A percentile compares a stretch with the other conserved stretches of the same genome.
These are phyloP conservation scores for Primulina eburnea DNA, from an alignment of 257 asterid genomes.

Conservation along the genomic window DNA sequence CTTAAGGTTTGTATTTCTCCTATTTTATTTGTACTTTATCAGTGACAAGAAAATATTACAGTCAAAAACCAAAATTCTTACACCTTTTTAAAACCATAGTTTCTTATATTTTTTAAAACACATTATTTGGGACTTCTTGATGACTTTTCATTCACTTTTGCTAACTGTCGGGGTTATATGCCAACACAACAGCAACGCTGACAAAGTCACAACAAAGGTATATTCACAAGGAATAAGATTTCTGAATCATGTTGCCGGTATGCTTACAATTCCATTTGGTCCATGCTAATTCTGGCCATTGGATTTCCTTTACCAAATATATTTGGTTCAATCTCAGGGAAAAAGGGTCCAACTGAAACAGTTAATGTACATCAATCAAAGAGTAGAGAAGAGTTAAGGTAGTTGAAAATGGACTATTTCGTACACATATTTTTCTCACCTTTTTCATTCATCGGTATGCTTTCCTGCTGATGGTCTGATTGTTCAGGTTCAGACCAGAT, in stretches of 20 bases:
- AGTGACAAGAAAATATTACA: neutral
- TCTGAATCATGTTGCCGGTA: constrained; percentile 76
- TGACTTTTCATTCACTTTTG: constrained; percentile 4
- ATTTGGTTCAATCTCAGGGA: constrained; percentile 33
- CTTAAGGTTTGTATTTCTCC: constrained; percentile 52
- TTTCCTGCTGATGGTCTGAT: constrained; percentile 32
- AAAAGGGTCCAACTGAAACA: constrained; percentile 33
- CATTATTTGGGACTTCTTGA: neutral
- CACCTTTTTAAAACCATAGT: too few species aligned
- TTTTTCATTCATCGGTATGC: neutral
- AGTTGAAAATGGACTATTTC: neutral
- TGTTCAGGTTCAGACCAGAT: constrained; percentile 34
- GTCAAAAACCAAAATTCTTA: neutral
- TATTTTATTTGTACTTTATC: constrained; percentile 1
- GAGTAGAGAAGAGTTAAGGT: constrained; percentile 49
- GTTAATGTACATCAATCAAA: constrained; percentile 34
- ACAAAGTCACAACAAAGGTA: constrained; percentile 72
- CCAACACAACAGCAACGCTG: constrained; percentile 69
- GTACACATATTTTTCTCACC: neutral
- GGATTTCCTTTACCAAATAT: constrained; percentile 8
- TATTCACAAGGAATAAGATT: constrained; percentile 90
- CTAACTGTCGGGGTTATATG: constrained; percentile 16
- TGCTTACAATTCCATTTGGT: neutral
- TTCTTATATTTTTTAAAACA: neutral
- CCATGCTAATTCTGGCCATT: constrained; percentile 3